Conservation (phyloP, 352 stramenopile species). For the Phytophthora sp. region DNA sequence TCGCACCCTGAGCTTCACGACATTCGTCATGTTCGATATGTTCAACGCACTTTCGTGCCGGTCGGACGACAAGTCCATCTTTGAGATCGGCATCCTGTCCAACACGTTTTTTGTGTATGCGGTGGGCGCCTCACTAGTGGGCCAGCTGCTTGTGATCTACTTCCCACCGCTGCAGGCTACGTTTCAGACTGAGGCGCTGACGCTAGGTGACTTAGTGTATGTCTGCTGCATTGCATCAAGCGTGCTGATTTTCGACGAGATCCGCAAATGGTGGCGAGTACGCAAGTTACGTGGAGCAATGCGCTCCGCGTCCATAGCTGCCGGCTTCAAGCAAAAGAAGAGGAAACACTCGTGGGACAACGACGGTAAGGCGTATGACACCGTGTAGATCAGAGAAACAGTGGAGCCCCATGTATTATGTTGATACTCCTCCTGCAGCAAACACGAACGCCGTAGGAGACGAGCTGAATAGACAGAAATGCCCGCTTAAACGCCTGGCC, state of each 20-base stretch:
- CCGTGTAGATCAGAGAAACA: slow-evolving; percentile 44
- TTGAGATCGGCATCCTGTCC: slow-evolving; percentile 90
- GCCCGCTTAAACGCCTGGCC: background rate
- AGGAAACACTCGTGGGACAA: slow-evolving; percentile 71
- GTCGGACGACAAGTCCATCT: slow-evolving; percentile 94
- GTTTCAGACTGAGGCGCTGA: slow-evolving; percentile 97
- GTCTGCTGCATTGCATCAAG: slow-evolving; percentile 92
- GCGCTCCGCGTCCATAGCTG: slow-evolving; percentile 44
- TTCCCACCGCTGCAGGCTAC: slow-evolving; percentile 94
- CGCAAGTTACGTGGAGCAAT: slow-evolving; percentile 39
- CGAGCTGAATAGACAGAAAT: slow-evolving; percentile 38
- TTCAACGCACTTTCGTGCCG: slow-evolving; percentile 98
- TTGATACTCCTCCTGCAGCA: slow-evolving; percentile 14
- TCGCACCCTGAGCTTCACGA: slow-evolving; percentile 99
- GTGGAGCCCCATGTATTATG: slow-evolving; percentile 22
- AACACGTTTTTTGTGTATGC: slow-evolving; percentile 96
- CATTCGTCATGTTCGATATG: slow-evolving; percentile 98
- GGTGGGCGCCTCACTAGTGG: slow-evolving; percentile 92
- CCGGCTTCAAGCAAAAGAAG: slow-evolving; percentile 50
- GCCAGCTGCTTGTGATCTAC: slow-evolving; percentile 97
- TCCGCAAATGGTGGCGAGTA: slow-evolving; percentile 89
- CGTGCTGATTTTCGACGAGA: slow-evolving; percentile 94
- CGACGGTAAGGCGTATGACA: slow-evolving; percentile 70
- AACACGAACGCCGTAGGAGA: slow-evolving; percentile 7
- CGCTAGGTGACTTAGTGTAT: slow-evolving; percentile 91